Conservation (phyloP, 2,329 filamentous ascomycete genomes). For the Exophiala sp. region DNA sequence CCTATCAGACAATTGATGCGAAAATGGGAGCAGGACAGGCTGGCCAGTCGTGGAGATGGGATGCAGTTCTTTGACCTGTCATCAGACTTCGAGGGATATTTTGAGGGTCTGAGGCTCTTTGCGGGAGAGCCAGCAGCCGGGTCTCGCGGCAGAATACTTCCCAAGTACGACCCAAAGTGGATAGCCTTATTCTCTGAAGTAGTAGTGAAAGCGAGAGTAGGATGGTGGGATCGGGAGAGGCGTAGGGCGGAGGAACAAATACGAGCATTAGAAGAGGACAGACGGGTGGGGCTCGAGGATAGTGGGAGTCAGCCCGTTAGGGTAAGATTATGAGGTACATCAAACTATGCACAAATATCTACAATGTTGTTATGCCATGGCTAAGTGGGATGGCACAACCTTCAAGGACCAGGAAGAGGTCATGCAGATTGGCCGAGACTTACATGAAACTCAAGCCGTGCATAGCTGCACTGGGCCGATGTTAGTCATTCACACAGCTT, state of each 20-base stretch:
- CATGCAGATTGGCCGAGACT: not conserved
- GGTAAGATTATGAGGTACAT: not conserved
- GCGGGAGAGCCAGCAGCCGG: constrained; percentile 42
- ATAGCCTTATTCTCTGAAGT: constrained; percentile 25
- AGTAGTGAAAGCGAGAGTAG: not conserved
- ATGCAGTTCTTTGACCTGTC: constrained; percentile 29
- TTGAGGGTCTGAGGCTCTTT: constrained; percentile 39
- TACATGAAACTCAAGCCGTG: not conserved
- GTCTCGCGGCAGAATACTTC: constrained; percentile 39
- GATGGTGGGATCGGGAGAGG: constrained; percentile 1
- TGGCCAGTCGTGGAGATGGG: constrained; percentile 5
- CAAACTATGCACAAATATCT: not conserved
- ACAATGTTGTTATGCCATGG: not conserved
- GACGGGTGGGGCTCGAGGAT: not conserved
- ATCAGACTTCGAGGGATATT: constrained; percentile 39
- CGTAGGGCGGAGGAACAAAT: not conserved
- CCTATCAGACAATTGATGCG: constrained; percentile 28
- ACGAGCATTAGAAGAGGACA: not conserved
- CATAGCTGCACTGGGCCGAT: not conserved
- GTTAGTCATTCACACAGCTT: not conserved
- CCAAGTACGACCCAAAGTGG: constrained; percentile 43
- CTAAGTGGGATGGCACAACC: not conserved
- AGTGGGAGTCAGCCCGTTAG: not conserved
- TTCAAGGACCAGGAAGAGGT: not conserved
- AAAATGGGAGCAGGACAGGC: constrained; percentile 30